Evolutionary conservation across 2,329 filamentous ascomycete genomes (phyloP).

Genomic region (Trichoderma polysporum): DNA sequence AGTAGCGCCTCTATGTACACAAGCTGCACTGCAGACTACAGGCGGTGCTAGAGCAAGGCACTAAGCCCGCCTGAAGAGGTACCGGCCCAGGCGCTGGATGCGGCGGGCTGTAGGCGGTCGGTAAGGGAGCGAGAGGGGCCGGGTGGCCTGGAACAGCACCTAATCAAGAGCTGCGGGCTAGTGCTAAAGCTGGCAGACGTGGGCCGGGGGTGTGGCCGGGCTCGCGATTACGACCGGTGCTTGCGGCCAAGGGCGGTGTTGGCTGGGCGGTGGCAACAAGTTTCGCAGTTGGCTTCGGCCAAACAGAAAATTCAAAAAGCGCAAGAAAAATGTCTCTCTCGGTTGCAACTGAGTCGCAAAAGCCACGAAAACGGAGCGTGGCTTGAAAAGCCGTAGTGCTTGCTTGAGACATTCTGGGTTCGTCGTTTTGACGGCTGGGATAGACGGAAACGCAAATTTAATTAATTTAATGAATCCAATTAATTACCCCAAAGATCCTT

Average conservation of each 20-base stretch:
- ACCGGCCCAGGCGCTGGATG: slow-evolving; percentile 11
- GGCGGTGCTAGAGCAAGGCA: background rate
- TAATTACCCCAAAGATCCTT: slow-evolving; percentile 3
- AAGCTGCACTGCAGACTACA: background rate
- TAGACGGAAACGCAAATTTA: background rate
- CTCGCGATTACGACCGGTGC: slow-evolving; percentile 1
- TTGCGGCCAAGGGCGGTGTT: slow-evolving; percentile 19
- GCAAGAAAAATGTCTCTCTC: background rate
- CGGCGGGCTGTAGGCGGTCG: slow-evolving; percentile 3
- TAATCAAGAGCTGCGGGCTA: background rate
- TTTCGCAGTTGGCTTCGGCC: background rate
- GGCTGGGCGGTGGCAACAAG: background rate
- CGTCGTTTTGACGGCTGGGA: background rate
- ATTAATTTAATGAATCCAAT: background rate
- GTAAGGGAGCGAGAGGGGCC: background rate
- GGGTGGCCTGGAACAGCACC: background rate
- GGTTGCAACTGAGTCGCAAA: background rate
- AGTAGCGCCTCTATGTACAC: background rate
- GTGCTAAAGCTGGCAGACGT: background rate
- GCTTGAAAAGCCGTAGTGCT: background rate
- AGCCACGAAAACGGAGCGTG: background rate
- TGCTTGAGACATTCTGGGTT: background rate
- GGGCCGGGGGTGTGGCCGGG: slow-evolving; percentile 1
- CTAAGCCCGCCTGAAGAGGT: slow-evolving; percentile 3
- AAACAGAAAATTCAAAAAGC: background rate